Conservation (phyloP, 441 rosid species). For the Gossypium laxum region DNA sequence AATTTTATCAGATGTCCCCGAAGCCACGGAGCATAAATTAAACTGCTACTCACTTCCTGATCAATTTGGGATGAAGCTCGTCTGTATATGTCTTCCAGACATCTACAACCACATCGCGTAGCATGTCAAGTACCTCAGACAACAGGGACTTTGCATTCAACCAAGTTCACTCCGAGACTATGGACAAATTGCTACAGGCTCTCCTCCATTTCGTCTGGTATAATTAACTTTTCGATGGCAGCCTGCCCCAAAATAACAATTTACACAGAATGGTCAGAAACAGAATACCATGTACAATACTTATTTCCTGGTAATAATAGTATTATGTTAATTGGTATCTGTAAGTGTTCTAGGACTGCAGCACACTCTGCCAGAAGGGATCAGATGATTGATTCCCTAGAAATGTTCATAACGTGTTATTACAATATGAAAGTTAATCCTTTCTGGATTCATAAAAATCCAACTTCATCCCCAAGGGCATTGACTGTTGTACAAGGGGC, state of each 20-base stretch:
- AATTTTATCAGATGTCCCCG: no score
- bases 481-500: background rate
- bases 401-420: background rate
- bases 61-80: background rate
- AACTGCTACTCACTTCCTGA: background rate
- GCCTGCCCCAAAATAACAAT: conserved; percentile 26
- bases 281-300: background rate
- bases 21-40: background rate
- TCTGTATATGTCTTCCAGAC: background rate
- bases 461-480: background rate
- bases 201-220: conserved; percentile 42
- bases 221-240: conserved; percentile 38
- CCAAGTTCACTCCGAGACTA: background rate
- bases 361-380: background rate
- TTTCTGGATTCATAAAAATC: background rate
- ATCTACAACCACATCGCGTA: background rate
- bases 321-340: background rate
- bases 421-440: background rate
- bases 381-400: background rate
- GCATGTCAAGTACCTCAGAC: background rate
- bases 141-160: background rate
- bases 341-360: background rate
- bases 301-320: background rate
- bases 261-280: background rate
- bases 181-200: conserved; percentile 20